Evolutionary conservation across 2,329 filamentous ascomycete genomes (phyloP).

Genomic region (Cordyceps cateniannulata): DNA sequence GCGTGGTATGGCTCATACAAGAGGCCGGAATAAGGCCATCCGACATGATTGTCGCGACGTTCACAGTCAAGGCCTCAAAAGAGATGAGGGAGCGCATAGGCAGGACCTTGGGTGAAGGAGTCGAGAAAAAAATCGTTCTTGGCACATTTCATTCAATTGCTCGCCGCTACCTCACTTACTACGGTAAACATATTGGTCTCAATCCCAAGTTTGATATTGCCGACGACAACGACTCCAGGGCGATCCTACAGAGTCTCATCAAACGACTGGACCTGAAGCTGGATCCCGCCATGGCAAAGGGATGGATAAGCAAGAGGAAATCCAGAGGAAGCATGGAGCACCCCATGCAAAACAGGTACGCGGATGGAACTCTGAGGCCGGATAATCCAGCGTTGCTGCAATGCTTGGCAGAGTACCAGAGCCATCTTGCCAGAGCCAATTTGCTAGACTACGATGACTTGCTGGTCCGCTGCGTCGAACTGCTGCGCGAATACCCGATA

Average conservation of each 20-base stretch:
- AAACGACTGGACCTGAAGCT: slow-evolving; percentile 64
- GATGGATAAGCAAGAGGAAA: slow-evolving; percentile 68
- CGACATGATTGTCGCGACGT: slow-evolving; percentile 92
- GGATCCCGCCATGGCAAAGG: slow-evolving; percentile 63
- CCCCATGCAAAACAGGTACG: slow-evolving; percentile 21
- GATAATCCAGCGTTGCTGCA: slow-evolving; percentile 56
- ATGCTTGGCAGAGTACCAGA: slow-evolving; percentile 71
- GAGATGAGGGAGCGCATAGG: slow-evolving; percentile 91
- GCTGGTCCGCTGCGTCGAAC: slow-evolving; percentile 72
- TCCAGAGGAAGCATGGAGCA: slow-evolving; percentile 45
- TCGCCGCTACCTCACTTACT: slow-evolving; percentile 73
- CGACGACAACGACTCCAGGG: slow-evolving; percentile 72
- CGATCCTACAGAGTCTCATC: slow-evolving; percentile 75
- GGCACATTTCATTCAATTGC: slow-evolving; percentile 96
- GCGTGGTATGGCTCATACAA: slow-evolving; percentile 81
- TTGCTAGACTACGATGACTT: slow-evolving; percentile 93
- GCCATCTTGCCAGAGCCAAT: slow-evolving; percentile 66
- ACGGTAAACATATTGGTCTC: slow-evolving; percentile 79
- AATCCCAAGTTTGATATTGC: slow-evolving; percentile 83
- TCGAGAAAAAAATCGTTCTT: slow-evolving; percentile 71
- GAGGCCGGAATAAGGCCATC: slow-evolving; percentile 66
- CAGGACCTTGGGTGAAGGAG: slow-evolving; percentile 68
- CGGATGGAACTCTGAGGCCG: slow-evolving; percentile 26
- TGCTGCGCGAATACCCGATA: slow-evolving; percentile 64
- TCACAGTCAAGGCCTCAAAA: slow-evolving; percentile 87